Evolutionary conservation across 192 early-diverging fungal species (phyloP).

Genomic region (Allomyces macrogynus): DNA sequence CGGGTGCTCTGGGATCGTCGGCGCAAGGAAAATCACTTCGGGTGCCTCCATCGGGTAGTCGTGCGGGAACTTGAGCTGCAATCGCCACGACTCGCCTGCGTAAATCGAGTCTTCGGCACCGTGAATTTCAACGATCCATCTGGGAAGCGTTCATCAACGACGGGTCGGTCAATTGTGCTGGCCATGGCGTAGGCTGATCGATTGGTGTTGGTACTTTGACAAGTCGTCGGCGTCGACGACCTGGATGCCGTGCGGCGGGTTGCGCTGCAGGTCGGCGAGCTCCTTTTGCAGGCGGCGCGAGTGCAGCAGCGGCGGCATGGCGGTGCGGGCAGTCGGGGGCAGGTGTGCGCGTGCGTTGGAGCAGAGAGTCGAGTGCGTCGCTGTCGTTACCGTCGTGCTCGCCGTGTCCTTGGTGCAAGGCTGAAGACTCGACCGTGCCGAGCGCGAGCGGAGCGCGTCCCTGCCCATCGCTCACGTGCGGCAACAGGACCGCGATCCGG

Average conservation of each 20-base stretch:
- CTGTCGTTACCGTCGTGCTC: too few species aligned
- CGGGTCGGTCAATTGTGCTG: neutral
- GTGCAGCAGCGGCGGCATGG: too few species aligned
- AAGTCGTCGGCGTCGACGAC: conserved; percentile 15
- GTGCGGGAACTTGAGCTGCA: conserved; percentile 20
- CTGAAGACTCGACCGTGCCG: too few species aligned
- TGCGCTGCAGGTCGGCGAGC: conserved; percentile 18
- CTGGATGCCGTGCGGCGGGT: conserved; percentile 17
- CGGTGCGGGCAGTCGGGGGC: too few species aligned
- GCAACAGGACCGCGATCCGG: too few species aligned
- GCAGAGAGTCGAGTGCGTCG: too few species aligned
- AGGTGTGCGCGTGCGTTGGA: too few species aligned
- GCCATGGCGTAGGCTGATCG: too few species aligned
- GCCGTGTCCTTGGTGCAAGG: too few species aligned
- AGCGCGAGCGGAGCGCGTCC: too few species aligned
- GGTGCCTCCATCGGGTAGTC: conserved; percentile 28
- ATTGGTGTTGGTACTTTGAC: conserved; percentile 5
- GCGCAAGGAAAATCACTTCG: conserved; percentile 17
- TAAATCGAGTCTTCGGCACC: conserved; percentile 23
- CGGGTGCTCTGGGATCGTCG: conserved; percentile 19
- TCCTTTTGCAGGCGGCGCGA: conserved; percentile 19
- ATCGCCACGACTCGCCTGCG: conserved; percentile 14
- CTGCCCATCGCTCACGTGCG: too few species aligned
- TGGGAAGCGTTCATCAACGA: conserved; percentile 5
- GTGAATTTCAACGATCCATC: conserved; percentile 16